A percentile compares a stretch with the other conserved stretches of the same genome.
Conservation (phyloP, 352 stramenopile genomes). For the Pelagophyceae sp. region DNA sequence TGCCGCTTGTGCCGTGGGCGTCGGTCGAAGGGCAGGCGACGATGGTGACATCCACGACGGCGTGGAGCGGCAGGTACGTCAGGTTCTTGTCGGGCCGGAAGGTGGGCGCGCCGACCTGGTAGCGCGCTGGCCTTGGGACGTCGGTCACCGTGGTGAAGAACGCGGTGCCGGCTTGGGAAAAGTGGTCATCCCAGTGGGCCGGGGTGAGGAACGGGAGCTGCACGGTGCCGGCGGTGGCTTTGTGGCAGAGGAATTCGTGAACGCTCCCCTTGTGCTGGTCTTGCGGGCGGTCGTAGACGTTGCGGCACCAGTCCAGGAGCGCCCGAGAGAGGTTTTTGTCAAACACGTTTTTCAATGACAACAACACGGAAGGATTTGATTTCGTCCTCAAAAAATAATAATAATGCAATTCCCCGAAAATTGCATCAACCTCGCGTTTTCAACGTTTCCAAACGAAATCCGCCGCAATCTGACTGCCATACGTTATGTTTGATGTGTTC, state of each 20-base stretch:
- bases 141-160: not conserved
- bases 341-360: no score
- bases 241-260: not conserved
- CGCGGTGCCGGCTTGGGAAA: not conserved
- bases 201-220: not conserved
- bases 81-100: not conserved
- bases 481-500: no score
- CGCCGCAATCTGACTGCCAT: no score
- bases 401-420: no score
- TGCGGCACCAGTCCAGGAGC: no score
- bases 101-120: not conserved
- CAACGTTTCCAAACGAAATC: no score
- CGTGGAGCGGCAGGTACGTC: not conserved
- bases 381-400: no score
- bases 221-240: not conserved
- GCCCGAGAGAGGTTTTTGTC: no score
- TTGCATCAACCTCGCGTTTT: no score
- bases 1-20: not conserved
- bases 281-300: no score
- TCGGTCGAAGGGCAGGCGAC: not conserved
- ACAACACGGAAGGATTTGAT: no score
- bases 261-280: not conserved
- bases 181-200: not conserved
- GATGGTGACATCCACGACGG: not conserved
- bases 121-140: not conserved